These are phyloP conservation scores for Neurospora terricola DNA, from an alignment of 495 filamentous ascomycete species.

Conservation along the genomic window DNA sequence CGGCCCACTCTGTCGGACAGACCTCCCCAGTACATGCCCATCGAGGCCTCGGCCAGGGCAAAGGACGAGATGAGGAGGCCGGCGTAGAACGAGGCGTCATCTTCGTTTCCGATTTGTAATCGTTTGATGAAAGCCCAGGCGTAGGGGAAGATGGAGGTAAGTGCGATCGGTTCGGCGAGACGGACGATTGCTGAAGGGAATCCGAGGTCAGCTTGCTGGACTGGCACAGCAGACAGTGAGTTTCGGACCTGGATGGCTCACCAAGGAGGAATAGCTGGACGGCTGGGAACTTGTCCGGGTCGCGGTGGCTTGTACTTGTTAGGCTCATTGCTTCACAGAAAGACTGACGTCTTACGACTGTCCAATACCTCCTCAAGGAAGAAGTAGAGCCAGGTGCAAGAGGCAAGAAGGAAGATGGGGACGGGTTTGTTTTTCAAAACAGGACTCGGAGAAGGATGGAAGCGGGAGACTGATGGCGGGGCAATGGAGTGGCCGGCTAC, in stretches of 20 bases:
- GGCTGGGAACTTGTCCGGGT: constrained; percentile 59
- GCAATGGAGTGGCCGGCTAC: neutral
- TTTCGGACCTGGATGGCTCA: constrained; percentile 31
- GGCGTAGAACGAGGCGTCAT: constrained; percentile 71
- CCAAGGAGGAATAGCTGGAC: constrained; percentile 69
- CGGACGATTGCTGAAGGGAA: constrained; percentile 38
- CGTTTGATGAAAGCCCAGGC: constrained; percentile 74
- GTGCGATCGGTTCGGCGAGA: constrained; percentile 78
- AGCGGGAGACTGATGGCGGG: neutral
- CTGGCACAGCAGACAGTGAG: constrained; percentile 60
- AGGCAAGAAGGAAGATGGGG: neutral
- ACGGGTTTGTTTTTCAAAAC: neutral
- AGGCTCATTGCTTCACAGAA: constrained; percentile 33
- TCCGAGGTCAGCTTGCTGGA: constrained; percentile 72
- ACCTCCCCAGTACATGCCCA: constrained; percentile 77
- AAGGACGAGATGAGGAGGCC: constrained; percentile 82
- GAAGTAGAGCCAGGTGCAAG: neutral
- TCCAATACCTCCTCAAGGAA: constrained; percentile 1
- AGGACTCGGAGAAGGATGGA: neutral
- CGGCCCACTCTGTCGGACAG: constrained; percentile 74
- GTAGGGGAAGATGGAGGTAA: constrained; percentile 83
- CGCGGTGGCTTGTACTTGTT: constrained; percentile 33
- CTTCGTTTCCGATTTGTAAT: constrained; percentile 55
- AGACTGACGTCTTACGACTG: constrained; percentile 24
- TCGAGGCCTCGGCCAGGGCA: constrained; percentile 66